Conservation (phyloP, 2,329 filamentous ascomycete species). For the Sordariomycetes sp. region DNA sequence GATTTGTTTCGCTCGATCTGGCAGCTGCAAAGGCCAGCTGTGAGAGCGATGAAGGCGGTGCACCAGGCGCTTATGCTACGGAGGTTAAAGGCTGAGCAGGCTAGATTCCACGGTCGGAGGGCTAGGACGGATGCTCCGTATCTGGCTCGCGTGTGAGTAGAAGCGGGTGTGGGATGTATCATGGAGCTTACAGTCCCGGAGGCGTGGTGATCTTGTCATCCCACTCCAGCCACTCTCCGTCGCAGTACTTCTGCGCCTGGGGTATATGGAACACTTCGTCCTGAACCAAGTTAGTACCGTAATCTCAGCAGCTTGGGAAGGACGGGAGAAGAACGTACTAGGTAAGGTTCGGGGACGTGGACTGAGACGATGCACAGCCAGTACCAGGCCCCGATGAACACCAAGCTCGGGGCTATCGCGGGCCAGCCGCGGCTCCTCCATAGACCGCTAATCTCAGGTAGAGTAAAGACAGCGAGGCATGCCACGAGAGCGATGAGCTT, state of each 20-base stretch:
- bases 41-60: slow-evolving; percentile 25
- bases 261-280: slow-evolving; percentile 84
- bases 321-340: slow-evolving; percentile 19
- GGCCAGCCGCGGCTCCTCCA: neutral
- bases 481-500: neutral
- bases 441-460: neutral
- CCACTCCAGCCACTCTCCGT: slow-evolving; percentile 63
- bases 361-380: slow-evolving; percentile 26
- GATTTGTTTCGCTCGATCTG: slow-evolving; percentile 27
- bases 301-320: slow-evolving; percentile 1
- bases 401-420: neutral
- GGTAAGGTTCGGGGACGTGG: slow-evolving; percentile 37
- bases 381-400: slow-evolving; percentile 15
- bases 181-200: slow-evolving; percentile 55
- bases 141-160: slow-evolving; percentile 13
- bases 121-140: slow-evolving; percentile 26
- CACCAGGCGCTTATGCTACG: slow-evolving; percentile 33
- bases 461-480: neutral
- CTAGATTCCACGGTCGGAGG: slow-evolving; percentile 1
- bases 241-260: slow-evolving; percentile 80
- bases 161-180: neutral
- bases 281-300: slow-evolving; percentile 23
- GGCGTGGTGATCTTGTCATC: slow-evolving; percentile 97
- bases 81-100: slow-evolving; percentile 27
- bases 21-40: slow-evolving; percentile 37